These are phyloP conservation scores for Penicillium roqueforti DNA, from an alignment of 495 filamentous ascomycete genomes.

Conservation along the genomic window DNA sequence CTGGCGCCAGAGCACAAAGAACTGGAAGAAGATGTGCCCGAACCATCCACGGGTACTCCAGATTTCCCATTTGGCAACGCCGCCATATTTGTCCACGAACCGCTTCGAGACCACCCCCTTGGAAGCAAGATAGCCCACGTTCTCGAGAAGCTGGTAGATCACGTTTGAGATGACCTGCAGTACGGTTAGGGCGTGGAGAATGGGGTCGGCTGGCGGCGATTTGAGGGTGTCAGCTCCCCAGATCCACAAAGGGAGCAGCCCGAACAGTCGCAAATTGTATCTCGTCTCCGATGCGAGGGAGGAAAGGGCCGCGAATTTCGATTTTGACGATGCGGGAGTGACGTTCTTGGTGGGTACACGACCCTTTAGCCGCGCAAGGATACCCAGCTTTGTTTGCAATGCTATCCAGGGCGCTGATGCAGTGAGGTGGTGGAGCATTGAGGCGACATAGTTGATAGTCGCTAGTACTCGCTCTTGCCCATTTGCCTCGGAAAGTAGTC, in stretches of 20 bases:
- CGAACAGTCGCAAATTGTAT: slow-evolving; percentile 75
- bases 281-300: slow-evolving; percentile 63
- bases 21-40: slow-evolving; percentile 69
- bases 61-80: slow-evolving; percentile 52
- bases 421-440: slow-evolving; percentile 39
- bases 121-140: slow-evolving; percentile 68
- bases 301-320: slow-evolving; percentile 49
- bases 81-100: slow-evolving; percentile 55
- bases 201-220: slow-evolving; percentile 42
- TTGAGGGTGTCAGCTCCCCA: slow-evolving; percentile 59
- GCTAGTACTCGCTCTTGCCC: slow-evolving; percentile 38
- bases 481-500: slow-evolving; percentile 32
- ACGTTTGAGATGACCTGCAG: slow-evolving; percentile 65
- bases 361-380: slow-evolving; percentile 35
- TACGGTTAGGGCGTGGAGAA: slow-evolving; percentile 52
- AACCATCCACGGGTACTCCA: slow-evolving; percentile 83
- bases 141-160: slow-evolving; percentile 76
- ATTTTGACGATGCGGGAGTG: slow-evolving; percentile 28
- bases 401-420: slow-evolving; percentile 37
- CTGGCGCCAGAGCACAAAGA: slow-evolving; percentile 58
- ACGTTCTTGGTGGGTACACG: slow-evolving; percentile 12
- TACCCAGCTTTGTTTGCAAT: slow-evolving; percentile 32
- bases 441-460: slow-evolving; percentile 37
- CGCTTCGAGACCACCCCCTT: slow-evolving; percentile 49
- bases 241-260: slow-evolving; percentile 69